Evolutionary conservation across 2,329 filamentous ascomycete genomes (phyloP).

Genomic region (Trichoderma atrobrunneum): DNA sequence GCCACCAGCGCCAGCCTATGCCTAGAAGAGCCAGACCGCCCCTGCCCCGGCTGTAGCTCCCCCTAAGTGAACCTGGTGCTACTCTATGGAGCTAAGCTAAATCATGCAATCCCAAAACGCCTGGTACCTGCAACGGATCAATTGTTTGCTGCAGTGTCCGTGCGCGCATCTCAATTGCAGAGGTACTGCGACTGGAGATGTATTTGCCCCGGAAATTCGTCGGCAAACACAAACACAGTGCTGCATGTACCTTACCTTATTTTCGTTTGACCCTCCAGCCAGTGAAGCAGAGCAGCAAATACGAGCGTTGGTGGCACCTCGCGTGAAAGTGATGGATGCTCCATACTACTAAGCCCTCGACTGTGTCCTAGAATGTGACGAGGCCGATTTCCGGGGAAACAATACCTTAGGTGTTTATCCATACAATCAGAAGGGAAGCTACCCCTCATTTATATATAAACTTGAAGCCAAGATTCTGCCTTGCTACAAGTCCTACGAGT

Average conservation of each 20-base stretch:
- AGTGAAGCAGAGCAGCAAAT: not conserved
- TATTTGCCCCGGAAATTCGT: not conserved
- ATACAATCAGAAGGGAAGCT: not conserved
- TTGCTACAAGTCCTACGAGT: not conserved
- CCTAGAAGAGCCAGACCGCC: constrained; percentile 20
- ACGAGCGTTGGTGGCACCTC: not conserved
- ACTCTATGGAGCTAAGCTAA: not conserved
- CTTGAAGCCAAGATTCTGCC: not conserved
- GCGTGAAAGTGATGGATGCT: not conserved
- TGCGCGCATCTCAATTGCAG: not conserved
- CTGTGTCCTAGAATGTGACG: not conserved
- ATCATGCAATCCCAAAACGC: not conserved
- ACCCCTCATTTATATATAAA: not conserved
- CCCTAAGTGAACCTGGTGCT: not conserved
- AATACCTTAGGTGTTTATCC: not conserved
- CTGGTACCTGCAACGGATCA: not conserved
- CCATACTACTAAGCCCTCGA: not conserved
- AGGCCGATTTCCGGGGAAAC: not conserved
- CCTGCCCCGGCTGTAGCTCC: constrained; percentile 20
- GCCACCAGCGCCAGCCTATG: constrained; percentile 9
- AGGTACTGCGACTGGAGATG: not conserved
- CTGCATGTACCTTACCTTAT: not conserved
- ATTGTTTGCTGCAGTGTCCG: not conserved
- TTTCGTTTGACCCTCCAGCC: not conserved
- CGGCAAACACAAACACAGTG: not conserved